A percentile compares a stretch with the other conserved stretches of the same genome.
These are phyloP conservation scores for Dalbergia cochinchinensis DNA, from an alignment of 306 rosid genomes.

Conservation along the genomic window DNA sequence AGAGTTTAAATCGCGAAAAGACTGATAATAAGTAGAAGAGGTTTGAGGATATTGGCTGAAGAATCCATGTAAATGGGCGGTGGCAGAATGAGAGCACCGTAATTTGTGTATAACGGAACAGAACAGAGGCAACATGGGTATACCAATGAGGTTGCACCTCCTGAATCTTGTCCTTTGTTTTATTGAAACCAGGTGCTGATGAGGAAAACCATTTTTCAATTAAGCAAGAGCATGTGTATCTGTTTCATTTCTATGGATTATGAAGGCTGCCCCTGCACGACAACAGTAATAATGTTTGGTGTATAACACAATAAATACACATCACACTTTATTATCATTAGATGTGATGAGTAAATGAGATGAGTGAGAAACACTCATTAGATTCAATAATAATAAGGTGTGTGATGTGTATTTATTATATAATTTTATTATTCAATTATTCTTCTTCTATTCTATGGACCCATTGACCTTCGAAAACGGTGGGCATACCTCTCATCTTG, in stretches of 20 bases:
- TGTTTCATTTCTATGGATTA: slow-evolving; percentile 24
- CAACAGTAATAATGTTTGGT: neutral
- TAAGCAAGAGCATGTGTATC: neutral
- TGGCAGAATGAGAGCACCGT: slow-evolving; percentile 30
- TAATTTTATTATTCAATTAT: no score
- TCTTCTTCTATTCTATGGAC: slow-evolving; percentile 39
- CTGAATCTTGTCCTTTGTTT: slow-evolving; percentile 7
- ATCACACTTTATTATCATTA: no score
- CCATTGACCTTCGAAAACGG: slow-evolving; percentile 40
- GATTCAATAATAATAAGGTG: no score
- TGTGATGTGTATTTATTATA: no score
- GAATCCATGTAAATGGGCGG: slow-evolving; percentile 20
- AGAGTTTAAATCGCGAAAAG: neutral
- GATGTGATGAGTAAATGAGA: no score
- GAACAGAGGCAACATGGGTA: neutral
- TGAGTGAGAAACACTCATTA: no score
- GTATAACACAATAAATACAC: no score
- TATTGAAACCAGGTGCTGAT: slow-evolving; percentile 56
- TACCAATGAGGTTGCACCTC: neutral
- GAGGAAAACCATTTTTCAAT: slow-evolving; percentile 42
- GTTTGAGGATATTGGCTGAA: neutral
- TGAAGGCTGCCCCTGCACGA: neutral
- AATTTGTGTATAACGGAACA: neutral
- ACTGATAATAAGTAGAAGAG: neutral
- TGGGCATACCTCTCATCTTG: slow-evolving; percentile 46